Conservation (phyloP, 1,284 basidiomycete species). For the Marasmius tenuissimus region DNA sequence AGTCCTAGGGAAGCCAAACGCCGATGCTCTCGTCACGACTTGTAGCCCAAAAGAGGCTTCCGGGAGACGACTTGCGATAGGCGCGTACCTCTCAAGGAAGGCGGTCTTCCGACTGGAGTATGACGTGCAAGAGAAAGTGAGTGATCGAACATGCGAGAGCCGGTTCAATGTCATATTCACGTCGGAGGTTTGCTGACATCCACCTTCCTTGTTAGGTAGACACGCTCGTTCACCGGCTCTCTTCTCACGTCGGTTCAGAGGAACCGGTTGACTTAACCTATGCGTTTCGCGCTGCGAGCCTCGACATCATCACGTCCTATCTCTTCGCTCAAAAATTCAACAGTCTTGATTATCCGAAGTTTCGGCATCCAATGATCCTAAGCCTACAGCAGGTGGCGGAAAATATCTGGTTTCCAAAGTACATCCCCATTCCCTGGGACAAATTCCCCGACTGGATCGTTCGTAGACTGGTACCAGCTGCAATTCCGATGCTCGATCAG, state of each 20-base stretch:
- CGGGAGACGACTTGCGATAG: slow-evolving; percentile 19
- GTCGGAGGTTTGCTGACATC: slow-evolving; percentile 6
- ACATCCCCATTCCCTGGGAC: slow-evolving; percentile 12
- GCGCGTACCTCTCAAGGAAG: slow-evolving; percentile 25
- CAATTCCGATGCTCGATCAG: not conserved
- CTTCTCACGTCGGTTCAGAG: not conserved
- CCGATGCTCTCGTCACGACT: not conserved
- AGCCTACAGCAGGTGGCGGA: slow-evolving; percentile 7
- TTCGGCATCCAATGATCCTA: slow-evolving; percentile 19
- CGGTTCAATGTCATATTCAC: not conserved
- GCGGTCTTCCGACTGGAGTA: slow-evolving; percentile 22
- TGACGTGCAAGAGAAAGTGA: slow-evolving; percentile 21
- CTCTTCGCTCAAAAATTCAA: slow-evolving; percentile 21
- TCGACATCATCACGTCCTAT: slow-evolving; percentile 27
- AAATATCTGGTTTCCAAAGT: slow-evolving; percentile 14
- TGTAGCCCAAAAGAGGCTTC: slow-evolving; percentile 19
- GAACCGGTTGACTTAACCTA: slow-evolving; percentile 5
- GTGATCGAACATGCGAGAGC: not conserved
- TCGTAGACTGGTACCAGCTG: not conserved
- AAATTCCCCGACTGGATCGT: not conserved
- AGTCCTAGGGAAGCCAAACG: not conserved
- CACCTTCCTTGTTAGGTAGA: slow-evolving; percentile 8
- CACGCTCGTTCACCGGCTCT: slow-evolving; percentile 12
- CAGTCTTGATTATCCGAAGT: slow-evolving; percentile 18
- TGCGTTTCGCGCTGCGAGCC: slow-evolving; percentile 11